Conservation (phyloP, 73 alveolate genomes). For the Effrenium voratum region DNA sequence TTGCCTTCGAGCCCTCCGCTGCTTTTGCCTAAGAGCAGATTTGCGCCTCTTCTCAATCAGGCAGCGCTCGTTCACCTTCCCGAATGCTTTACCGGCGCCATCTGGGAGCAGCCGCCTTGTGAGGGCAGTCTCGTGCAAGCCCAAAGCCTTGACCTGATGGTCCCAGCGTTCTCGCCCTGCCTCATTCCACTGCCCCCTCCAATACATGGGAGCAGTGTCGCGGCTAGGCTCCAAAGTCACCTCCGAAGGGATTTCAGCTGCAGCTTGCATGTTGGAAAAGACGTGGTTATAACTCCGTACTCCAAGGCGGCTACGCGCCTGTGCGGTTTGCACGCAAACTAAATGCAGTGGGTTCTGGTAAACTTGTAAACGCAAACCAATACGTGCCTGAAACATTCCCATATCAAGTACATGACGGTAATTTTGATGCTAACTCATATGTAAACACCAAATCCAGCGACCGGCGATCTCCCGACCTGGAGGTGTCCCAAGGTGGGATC, state of each 20-base stretch:
- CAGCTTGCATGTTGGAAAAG: background rate
- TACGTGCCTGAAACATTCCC: no score
- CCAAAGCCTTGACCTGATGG: background rate
- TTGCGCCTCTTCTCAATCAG: background rate
- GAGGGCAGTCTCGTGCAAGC: conserved; percentile 1
- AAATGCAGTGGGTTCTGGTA: background rate
- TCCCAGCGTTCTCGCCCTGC: conserved; percentile 7
- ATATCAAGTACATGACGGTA: no score
- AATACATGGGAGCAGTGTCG: background rate
- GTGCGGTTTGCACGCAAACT: background rate
- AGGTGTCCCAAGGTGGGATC: no score
- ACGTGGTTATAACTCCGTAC: background rate
- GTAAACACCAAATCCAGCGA: no score
- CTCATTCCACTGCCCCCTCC: background rate
- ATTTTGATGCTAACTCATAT: no score
- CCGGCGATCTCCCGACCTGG: no score
- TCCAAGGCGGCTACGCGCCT: background rate
- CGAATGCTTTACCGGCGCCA: background rate
- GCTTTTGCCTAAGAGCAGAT: background rate
- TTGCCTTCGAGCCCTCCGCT: no score
- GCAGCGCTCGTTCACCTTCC: no score
- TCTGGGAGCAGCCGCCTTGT: background rate
- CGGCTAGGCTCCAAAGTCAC: background rate
- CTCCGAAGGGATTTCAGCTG: background rate
- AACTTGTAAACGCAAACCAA: no score